Evolutionary conservation across 2,329 filamentous ascomycete genomes (phyloP), one percentile per base, ranked within the genome.

Genomic region (Neurospora sp.): DNA sequence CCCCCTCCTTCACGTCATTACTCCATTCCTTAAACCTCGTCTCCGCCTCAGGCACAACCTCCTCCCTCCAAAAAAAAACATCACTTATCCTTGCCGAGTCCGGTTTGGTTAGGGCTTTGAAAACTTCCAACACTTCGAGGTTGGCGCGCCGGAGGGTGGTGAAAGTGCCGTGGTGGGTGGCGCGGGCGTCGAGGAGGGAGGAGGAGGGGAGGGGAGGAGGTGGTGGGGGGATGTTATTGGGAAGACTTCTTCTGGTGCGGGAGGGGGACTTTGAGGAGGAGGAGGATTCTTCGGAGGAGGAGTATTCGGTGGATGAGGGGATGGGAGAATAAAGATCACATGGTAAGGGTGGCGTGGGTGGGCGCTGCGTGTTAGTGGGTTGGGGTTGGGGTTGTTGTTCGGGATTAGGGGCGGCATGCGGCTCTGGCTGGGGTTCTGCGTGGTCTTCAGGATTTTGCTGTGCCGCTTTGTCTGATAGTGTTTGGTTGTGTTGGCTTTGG

Each of bases 61-160:
- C 3, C 28, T 70, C 42, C 7, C 46, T 11, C 68, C 69, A 74
- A 17, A 70, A 2, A 28, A 46, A 66, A 38, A 71, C 43, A 67
- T 73, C 73, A 1, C 72, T 70, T 17, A 72, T 66, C 9, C 69
- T 52, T 11, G 38, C 10, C 5, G 19, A 13, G 3, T 36, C 11
- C 0, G 74, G 73, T n/a, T 38, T 38, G 1, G 70, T 68, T 8
- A 73, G 68, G 0, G 42, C 38, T 0, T 73, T 33, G 43, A 75
- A 72, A 2, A 67, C 66, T 0, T 36, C 0, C 1, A 73, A 36
- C 2, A 71, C 74, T 1, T 66, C 69, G 1, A 42, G 66, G 69
- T 73, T 73, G 33, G 74, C 74, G 0, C 3, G 39, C 1, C 9
- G 10, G 11, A 68, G 23, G 4, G 68, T 73, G 0, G 71, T 75